Base-by-base conservation (phyloP, 1,284 basidiomycete species). In the Phellinidium pouzarii region DNA sequence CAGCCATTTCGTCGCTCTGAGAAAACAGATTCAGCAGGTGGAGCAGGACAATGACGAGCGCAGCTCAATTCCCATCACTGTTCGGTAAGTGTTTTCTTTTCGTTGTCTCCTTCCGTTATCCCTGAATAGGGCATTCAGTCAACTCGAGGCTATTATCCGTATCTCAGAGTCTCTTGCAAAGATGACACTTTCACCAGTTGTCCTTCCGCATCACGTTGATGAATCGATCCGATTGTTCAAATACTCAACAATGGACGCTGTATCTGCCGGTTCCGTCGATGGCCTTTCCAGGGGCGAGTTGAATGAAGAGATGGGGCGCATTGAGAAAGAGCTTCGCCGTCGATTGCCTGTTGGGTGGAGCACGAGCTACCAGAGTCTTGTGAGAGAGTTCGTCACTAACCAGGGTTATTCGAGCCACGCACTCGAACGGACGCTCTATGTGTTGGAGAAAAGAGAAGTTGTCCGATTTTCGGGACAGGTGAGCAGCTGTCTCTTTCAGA, bases 161-260 rank as follows among this genome's bases (percentile, higher is more conserved):
- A 99, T 99, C 64, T 97, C 94, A 3, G 96, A 99, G 68, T 88
- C 94, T 2, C 75, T 98, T 14, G 94, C 95, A 26, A 99, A 99
- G 67, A 80, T 99, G 69, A 94, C 92, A 0, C 77, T 99, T 19
- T 86, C 87, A 1, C 79, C 92, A 0, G 79, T 85, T 3, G 96
- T 99, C 3, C 82, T 86, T 60, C 86, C 88, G 54, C 88, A 97
- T 66, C 95, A 99, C 62, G 96, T 99, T 31, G 94, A 99, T 66
- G 96, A 99, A 69, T 91, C 96, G 4, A 98, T 99, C 64, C 84
- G 96, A 4, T 72, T 99, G 23, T 99, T 99, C 84, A 97, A 96
- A 63, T 96, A 87, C 70, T 97, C 94, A 14, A 99, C 96, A 1
- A 98, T 99, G 95, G 93, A 99, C 67, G 96, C 96, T 22, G 94